Conservation (phyloP, 345 rosid species). For the Bretschneidera sinensis region DNA sequence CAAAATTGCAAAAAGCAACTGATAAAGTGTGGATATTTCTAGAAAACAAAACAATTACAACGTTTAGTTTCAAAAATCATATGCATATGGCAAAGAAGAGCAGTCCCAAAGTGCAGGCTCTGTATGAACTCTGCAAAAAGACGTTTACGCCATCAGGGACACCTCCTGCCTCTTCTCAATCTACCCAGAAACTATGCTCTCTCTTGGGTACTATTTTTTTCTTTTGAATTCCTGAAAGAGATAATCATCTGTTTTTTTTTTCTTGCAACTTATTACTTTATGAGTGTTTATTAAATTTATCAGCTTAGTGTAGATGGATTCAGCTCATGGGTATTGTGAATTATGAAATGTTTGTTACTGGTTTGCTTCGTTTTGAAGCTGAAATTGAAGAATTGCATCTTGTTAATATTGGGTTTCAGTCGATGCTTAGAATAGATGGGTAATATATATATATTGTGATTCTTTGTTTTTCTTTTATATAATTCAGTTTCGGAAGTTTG, state of each 20-base stretch:
- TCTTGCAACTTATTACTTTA: neutral
- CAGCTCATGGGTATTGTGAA: conserved; percentile 15
- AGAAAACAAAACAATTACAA: conserved; percentile 11
- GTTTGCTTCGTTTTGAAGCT: conserved; percentile 19
- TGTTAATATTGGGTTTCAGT: conserved; percentile 1
- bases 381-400: neutral
- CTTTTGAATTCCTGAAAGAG: neutral
- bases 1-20: conserved; percentile 40
- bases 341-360: conserved; percentile 12
- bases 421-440: neutral
- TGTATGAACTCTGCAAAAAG: conserved; percentile 59
- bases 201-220: conserved; percentile 55
- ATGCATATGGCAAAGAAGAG: conserved; percentile 38
- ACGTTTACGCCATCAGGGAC: conserved; percentile 47
- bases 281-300: neutral
- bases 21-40: conserved; percentile 38
- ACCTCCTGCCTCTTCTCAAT: conserved; percentile 44
- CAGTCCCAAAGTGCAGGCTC: conserved; percentile 57
- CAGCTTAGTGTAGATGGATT: conserved; percentile 10
- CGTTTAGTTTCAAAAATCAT: conserved; percentile 24
- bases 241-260: neutral
- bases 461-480: too few species aligned
- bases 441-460: too few species aligned
- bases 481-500: too few species aligned
- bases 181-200: conserved; percentile 48